phyloP scores from a whole-genome alignment of 2,329 filamentous ascomycete species.

The Bisporella sp. region DNA sequence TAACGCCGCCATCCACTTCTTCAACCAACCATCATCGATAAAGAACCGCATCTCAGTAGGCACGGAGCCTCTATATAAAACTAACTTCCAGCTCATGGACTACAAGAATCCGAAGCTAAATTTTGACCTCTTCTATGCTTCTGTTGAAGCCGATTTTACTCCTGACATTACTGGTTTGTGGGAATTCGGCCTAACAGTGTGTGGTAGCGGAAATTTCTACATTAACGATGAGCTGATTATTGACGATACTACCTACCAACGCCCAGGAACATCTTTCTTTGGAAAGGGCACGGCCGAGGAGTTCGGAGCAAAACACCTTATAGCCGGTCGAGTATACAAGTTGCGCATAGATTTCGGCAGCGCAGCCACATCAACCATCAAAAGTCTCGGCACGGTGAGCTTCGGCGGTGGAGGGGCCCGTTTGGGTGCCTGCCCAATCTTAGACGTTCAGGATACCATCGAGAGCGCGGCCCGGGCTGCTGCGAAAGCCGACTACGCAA shows the following conservation, averaged over 20 bases:
- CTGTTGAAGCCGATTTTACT: conserved; percentile 23
- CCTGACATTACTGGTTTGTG: conserved; percentile 18
- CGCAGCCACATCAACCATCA: conserved; percentile 49
- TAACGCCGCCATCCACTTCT: conserved; percentile 51
- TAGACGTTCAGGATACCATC: conserved; percentile 53
- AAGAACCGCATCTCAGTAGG: conserved; percentile 44
- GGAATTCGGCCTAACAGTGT: conserved; percentile 30
- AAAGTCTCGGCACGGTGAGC: conserved; percentile 37
- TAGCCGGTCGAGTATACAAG: conserved; percentile 25
- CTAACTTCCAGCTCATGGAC: conserved; percentile 42
- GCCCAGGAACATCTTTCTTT: conserved; percentile 32
- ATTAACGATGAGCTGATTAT: conserved; percentile 28
- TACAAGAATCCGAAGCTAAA: conserved; percentile 34
- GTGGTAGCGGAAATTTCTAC: conserved; percentile 29
- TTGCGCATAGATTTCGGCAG: conserved; percentile 41
- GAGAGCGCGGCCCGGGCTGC: conserved; percentile 60
- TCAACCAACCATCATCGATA: conserved; percentile 48
- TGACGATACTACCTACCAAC: conserved; percentile 27
- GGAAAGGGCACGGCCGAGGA: conserved; percentile 30
- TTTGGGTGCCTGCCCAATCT: conserved; percentile 52
- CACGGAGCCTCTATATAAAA: conserved; percentile 36
- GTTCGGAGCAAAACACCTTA: conserved; percentile 17
- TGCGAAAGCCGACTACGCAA: conserved; percentile 62
- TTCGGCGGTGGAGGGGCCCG: conserved; percentile 55
- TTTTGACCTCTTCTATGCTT: conserved; percentile 28